Evolutionary conservation across 2,329 filamentous ascomycete genomes (phyloP).

Genomic region (Acephala macrosclerotiorum): DNA sequence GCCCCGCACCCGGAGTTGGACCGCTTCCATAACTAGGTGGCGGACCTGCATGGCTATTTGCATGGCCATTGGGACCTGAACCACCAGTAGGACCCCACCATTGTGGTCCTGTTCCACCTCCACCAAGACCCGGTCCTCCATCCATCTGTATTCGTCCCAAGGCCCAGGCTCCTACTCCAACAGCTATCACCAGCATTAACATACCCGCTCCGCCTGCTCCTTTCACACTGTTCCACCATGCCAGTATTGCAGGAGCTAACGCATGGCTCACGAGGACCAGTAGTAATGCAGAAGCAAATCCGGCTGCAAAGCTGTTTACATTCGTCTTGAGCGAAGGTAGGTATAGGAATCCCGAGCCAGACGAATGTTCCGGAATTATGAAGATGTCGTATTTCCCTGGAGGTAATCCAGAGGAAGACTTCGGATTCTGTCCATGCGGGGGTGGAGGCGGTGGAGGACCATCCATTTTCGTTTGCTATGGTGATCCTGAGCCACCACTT

Average conservation of each 20-base stretch:
- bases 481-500: conserved; percentile 23
- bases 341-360: conserved; percentile 90
- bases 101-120: conserved; percentile 32
- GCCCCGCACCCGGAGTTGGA: conserved; percentile 39
- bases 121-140: conserved; percentile 46
- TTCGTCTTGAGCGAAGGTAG: conserved; percentile 89
- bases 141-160: conserved; percentile 70
- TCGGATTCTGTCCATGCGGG: conserved; percentile 82
- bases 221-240: conserved; percentile 76
- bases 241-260: conserved; percentile 75
- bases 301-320: conserved; percentile 89
- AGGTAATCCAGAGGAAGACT: conserved; percentile 73
- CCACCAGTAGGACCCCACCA: conserved; percentile 23
- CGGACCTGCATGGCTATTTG: conserved; percentile 25
- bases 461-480: conserved; percentile 26
- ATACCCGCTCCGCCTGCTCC: conserved; percentile 78
- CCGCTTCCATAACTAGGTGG: conserved; percentile 27
- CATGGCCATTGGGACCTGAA: conserved; percentile 31
- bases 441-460: conserved; percentile 76
- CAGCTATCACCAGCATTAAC: conserved; percentile 72
- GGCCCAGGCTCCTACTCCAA: conserved; percentile 82
- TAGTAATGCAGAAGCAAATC: conserved; percentile 79
- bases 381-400: conserved; percentile 97
- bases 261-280: conserved; percentile 76
- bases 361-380: conserved; percentile 90